Percentiles rank a stretch among this genome's conserved stretches.
Evolutionary conservation across 805 yeast genomes (phyloP).

Genomic region (Starmerella floris): DNA sequence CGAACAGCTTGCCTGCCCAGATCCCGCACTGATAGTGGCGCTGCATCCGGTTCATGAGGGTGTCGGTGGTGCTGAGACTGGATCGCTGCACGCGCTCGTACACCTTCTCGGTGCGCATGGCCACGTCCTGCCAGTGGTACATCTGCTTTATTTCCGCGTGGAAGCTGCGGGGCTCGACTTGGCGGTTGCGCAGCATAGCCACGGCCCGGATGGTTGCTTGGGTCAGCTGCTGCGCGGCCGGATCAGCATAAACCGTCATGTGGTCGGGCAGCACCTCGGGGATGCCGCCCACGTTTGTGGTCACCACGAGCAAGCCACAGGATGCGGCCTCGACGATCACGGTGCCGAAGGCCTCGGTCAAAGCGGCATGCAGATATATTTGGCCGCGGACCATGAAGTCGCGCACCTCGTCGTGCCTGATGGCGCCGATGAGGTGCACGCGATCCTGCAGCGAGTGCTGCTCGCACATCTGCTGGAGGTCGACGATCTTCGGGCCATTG

Average conservation of each 20-base stretch:
- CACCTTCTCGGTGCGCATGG: slow-evolving; percentile 70
- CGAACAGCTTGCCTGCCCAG: slow-evolving; percentile 78
- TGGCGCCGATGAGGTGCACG: slow-evolving; percentile 72
- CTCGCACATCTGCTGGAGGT: slow-evolving; percentile 91
- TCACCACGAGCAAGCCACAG: slow-evolving; percentile 84
- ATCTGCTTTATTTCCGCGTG: slow-evolving; percentile 64
- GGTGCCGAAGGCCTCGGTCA: slow-evolving; percentile 97
- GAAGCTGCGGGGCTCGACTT: slow-evolving; percentile 59
- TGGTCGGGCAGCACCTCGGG: slow-evolving; percentile 89
- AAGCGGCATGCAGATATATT: slow-evolving; percentile 80
- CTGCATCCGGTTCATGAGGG: slow-evolving; percentile 45
- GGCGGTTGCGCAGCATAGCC: slow-evolving; percentile 38
- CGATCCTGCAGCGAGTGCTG: slow-evolving; percentile 71
- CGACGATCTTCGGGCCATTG: slow-evolving; percentile 90
- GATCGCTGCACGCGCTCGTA: slow-evolving; percentile 35
- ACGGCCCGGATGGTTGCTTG: slow-evolving; percentile 64
- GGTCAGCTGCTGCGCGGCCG: slow-evolving; percentile 73
- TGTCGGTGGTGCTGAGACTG: slow-evolving; percentile 33
- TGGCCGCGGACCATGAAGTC: slow-evolving; percentile 90
- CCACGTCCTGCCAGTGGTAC: slow-evolving; percentile 90
- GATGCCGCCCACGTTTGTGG: slow-evolving; percentile 93
- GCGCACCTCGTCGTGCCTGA: slow-evolving; percentile 83
- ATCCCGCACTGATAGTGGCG: slow-evolving; percentile 50
- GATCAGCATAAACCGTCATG: slow-evolving; percentile 85
- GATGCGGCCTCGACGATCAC: slow-evolving; percentile 95